Conservation (phyloP, 805 yeast species). For the Hanseniaspora singularis region DNA sequence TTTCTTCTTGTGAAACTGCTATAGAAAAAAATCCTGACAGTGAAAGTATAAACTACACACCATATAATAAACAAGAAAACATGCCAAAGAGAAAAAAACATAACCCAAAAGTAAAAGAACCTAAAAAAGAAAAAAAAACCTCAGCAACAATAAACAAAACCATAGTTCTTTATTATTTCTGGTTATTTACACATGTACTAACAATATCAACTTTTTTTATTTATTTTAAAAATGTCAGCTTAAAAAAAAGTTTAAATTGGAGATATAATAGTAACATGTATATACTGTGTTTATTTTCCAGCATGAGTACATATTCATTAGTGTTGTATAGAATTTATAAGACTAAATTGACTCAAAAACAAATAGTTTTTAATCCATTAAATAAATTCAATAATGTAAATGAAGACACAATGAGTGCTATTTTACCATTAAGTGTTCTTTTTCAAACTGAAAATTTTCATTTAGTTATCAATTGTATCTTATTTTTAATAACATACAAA, state of each 20-base stretch:
- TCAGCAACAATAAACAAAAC: slow-evolving; percentile 2
- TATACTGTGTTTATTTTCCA: not conserved
- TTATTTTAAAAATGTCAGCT: not conserved
- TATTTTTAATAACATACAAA: slow-evolving; percentile 15
- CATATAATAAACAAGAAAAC: too few relatives aligned
- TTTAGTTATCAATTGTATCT: slow-evolving; percentile 14
- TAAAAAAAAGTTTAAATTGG: not conserved
- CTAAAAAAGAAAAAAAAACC: not conserved
- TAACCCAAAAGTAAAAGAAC: too few relatives aligned
- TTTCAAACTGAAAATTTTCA: slow-evolving; percentile 19
- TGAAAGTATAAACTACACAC: too few relatives aligned
- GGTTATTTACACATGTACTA: slow-evolving; percentile 7
- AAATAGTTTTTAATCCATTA: not conserved
- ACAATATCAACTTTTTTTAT: not conserved
- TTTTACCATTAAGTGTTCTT: slow-evolving; percentile 17
- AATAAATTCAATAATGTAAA: too few relatives aligned
- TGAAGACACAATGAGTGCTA: slow-evolving; percentile 1
- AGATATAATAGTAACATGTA: not conserved
- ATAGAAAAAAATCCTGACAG: too few relatives aligned
- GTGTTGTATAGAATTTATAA: slow-evolving; percentile 11
- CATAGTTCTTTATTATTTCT: not conserved
- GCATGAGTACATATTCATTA: slow-evolving; percentile 7
- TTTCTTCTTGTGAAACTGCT: too few relatives aligned
- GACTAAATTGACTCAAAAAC: not conserved
- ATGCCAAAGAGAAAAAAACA: too few relatives aligned